Conservation (phyloP, 164 flowering plant genomes). For the Brasenia schreberi region DNA sequence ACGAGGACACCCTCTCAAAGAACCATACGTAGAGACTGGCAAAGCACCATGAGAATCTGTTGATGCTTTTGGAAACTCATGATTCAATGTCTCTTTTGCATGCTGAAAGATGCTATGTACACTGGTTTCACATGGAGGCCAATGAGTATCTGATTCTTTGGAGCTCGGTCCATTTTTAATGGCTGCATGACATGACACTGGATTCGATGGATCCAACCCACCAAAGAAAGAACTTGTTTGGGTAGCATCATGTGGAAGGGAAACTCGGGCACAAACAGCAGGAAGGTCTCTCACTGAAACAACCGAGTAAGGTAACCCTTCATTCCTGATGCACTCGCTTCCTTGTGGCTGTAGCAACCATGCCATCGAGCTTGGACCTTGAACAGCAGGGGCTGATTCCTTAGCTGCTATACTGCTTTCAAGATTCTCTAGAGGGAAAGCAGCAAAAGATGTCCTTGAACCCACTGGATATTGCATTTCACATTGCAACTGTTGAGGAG, state of each 20-base stretch:
- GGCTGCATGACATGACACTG: slow-evolving; percentile 9
- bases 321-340: slow-evolving; percentile 9
- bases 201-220: slow-evolving; percentile 12
- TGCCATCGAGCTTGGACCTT: slow-evolving; percentile 6
- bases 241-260: slow-evolving; percentile 11
- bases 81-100: slow-evolving; percentile 1
- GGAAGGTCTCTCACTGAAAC: slow-evolving; percentile 11
- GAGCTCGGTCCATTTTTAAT: slow-evolving; percentile 14
- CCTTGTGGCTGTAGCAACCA: slow-evolving; percentile 14
- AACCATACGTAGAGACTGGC: slow-evolving; percentile 10
- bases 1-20: slow-evolving; percentile 22
- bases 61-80: slow-evolving; percentile 10
- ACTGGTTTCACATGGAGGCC: slow-evolving; percentile 3
- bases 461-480: slow-evolving; percentile 22
- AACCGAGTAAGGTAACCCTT: slow-evolving; percentile 9
- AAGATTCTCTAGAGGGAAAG: slow-evolving; percentile 13
- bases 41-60: slow-evolving; percentile 10
- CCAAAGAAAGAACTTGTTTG: slow-evolving; percentile 12
- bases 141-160: neutral
- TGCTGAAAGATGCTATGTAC: slow-evolving; percentile 9
- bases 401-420: slow-evolving; percentile 5
- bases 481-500: slow-evolving; percentile 17
- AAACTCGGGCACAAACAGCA: slow-evolving; percentile 9
- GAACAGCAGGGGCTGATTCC: slow-evolving; percentile 13
- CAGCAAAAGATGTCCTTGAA: slow-evolving; percentile 7